Base-by-base conservation (phyloP, 2,329 filamentous ascomycete species). In the Xylariaceae sp. region DNA sequence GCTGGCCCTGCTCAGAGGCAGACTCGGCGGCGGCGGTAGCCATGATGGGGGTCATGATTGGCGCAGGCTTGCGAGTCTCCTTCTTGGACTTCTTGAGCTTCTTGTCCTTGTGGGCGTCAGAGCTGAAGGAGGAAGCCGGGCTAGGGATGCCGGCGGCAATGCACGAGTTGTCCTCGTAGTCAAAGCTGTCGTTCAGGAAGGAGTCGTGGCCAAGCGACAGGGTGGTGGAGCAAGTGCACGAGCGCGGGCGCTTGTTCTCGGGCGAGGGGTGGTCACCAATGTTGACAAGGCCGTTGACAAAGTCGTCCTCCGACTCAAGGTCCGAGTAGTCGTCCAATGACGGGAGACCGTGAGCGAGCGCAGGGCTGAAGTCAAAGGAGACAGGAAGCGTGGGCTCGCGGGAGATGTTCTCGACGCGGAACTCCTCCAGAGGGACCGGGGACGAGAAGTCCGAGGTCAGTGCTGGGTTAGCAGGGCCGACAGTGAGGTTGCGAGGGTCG, bases 291-390 rank as follows among this genome's bases (percentile, higher is more conserved):
- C 83, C 82, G 72, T 85, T 87, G 68, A 85, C 82, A 69, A 95
- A 91, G 72, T 94, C 90, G 81, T 95, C 90, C 69, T 96, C 92
- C 0, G 89, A 92, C 73, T 96, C 92, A 58, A 96, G 82, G 69
- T 96, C 92, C 23, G 92, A 94, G 66, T 95, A 85, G 65, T 91
- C 89, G 73, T 95, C 90, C 67, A 96, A 95, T 7, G 82, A 79
- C 30, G 89, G 87, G 35, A 94, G 81, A 23, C 83, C 83, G 76
- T 82, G 77, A 66, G 79, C 76, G 23, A 78, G 65, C n/a, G 74
- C 72, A 53, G 76, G 69, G 64, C 75, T 75, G 70, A 86, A 84
- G 62, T 83, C 80, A 65, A 87, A 83, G 23, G 74, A 74, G 70
- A 73, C 74, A 59, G 71, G 70, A 57, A 74, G 70, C 62, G 73